A percentile compares a stretch with the other conserved stretches of the same genome.
Conservation (phyloP, 2,329 filamentous ascomycete species). For the Ampelomyces quisqualis region DNA sequence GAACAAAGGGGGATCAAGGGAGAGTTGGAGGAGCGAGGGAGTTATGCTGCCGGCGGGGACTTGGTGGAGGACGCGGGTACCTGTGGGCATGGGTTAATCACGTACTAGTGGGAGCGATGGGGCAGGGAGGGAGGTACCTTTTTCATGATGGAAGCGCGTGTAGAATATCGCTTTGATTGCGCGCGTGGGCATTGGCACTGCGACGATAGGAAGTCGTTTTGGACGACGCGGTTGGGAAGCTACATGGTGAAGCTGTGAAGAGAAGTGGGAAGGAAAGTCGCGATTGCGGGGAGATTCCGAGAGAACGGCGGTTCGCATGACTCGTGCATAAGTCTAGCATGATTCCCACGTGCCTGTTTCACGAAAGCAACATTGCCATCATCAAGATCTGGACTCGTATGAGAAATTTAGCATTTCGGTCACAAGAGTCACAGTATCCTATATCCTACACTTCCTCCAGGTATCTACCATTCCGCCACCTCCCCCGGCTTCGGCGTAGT, state of each 20-base stretch:
- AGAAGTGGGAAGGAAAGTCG: neutral
- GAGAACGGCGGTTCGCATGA: conserved; percentile 1
- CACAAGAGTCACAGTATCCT: neutral
- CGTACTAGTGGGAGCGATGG: conserved; percentile 8
- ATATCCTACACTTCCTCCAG: neutral
- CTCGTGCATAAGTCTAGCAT: neutral
- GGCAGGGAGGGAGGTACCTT: conserved; percentile 25
- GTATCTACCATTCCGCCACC: conserved; percentile 47
- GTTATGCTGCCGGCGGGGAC: conserved; percentile 62
- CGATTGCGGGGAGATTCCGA: neutral
- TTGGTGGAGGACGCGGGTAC: conserved; percentile 64
- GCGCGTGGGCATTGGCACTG: conserved; percentile 42
- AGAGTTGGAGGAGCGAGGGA: conserved; percentile 31
- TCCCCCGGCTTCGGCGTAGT: conserved; percentile 53
- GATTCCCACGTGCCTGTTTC: neutral
- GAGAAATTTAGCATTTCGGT: too few species aligned
- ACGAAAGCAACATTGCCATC: neutral
- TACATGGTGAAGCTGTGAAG: conserved; percentile 17
- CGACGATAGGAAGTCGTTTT: too few species aligned
- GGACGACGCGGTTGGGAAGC: conserved; percentile 2
- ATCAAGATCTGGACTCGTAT: too few species aligned
- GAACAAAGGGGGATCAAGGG: conserved; percentile 65
- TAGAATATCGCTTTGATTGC: conserved; percentile 66
- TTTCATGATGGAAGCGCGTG: conserved; percentile 64
- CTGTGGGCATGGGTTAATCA: conserved; percentile 46